A percentile compares a stretch with the other conserved stretches of the same genome.
Conservation (phyloP, 1,284 basidiomycete genomes). For the Sporisorium scitamineum region DNA sequence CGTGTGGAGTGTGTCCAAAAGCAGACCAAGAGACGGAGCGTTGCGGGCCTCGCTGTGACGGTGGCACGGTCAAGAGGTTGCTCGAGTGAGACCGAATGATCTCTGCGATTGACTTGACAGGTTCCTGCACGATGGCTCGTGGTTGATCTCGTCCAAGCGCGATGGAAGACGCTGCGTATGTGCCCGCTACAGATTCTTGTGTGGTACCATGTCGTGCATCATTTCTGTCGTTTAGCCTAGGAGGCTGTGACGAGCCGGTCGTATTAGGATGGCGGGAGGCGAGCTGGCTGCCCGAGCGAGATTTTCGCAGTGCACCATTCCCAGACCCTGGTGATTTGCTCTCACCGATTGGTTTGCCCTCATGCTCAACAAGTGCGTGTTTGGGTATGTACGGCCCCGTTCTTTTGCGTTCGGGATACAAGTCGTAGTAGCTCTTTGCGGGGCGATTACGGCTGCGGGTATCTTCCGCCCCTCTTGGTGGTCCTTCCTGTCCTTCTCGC, state of each 20-base stretch:
- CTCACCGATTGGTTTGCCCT: neutral
- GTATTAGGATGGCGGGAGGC: neutral
- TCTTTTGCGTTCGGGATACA: constrained; percentile 54
- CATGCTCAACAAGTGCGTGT: constrained; percentile 20
- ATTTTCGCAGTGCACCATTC: neutral
- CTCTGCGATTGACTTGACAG: constrained; percentile 64
- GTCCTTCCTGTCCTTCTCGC: neutral
- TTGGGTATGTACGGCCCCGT: constrained; percentile 54
- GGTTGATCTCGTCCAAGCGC: constrained; percentile 26
- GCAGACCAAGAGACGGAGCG: constrained; percentile 45
- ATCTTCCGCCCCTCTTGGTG: neutral
- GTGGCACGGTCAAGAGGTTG: constrained; percentile 51
- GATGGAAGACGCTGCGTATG: constrained; percentile 33
- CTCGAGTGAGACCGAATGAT: constrained; percentile 70
- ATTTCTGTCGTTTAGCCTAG: neutral
- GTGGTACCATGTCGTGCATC: neutral
- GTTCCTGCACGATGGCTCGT: constrained; percentile 4
- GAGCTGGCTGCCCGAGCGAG: constrained; percentile 20
- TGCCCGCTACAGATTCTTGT: constrained; percentile 11
- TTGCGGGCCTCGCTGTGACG: constrained; percentile 50
- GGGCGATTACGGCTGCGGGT: constrained; percentile 1
- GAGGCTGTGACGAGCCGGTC: neutral
- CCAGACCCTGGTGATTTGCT: neutral
- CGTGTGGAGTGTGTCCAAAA: constrained; percentile 32
- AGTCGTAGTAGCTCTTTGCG: constrained; percentile 52